Base-by-base conservation (phyloP, 2,329 filamentous ascomycete genomes). In the Myriosclerotinia duriaeana region DNA sequence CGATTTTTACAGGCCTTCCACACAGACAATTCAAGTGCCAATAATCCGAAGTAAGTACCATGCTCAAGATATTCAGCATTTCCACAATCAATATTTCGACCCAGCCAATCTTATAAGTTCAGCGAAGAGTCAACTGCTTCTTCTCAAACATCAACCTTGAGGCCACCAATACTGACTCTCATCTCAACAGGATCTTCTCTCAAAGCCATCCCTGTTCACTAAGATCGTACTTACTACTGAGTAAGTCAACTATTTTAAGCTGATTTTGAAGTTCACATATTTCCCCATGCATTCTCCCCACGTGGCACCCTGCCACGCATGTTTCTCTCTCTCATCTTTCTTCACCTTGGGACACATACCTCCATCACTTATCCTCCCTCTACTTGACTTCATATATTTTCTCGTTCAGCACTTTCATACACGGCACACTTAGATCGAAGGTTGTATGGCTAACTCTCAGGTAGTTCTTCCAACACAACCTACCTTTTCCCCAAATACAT, bases 11-110 rank as follows among this genome's bases (percentile, higher is more conserved):
- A 50, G 58, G 58, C 58, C 44, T 60, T 40, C 12, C 17, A 12
- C 44, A 50, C 44, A 60, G 58, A 60, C 2, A 60, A 40, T 26
- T 50, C 44, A 50, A 60, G 44, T 26, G 20, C 22, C 34, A 50
- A 38, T 50, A 44, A 40, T 26, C 58, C 17, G 44, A 60, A 38
- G 58, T 50, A 60, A 50, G 58, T 50, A 1, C 12, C 11, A 38
- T 60, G 14, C n/a, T 38, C 14, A 36, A 26, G 9, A 38, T 60
- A 1, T 44, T n/a, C n/a, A 4, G 7, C 22, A 20, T 58, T 58
- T 54, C 20, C 20, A 9, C 15, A 48, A 15, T 60, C 58, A 38
- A 50, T 12, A 20, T 11, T n/a, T 7, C 44, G n/a, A 8, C 34
- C 14, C 26, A 34, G 30, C 8, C 34, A 17, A 17, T 17, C 58